phyloP scores from a whole-genome alignment of 2,329 filamentous ascomycete species.

The Beauveria asiatica region DNA sequence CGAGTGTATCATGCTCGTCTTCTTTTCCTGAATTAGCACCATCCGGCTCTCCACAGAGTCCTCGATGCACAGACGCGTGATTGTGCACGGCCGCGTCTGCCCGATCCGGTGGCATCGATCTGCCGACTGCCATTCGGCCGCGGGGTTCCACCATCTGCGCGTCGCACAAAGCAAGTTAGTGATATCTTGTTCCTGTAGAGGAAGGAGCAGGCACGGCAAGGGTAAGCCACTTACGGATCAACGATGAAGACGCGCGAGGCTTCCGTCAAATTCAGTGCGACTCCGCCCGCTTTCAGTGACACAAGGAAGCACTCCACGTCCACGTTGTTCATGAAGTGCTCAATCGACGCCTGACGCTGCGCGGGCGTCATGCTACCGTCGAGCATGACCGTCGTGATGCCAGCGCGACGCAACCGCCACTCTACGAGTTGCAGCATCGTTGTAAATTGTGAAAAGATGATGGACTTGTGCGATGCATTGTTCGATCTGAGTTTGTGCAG shows the following conservation, averaged over 20 bases:
- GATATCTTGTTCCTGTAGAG: too few species aligned
- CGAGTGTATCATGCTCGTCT: slow-evolving; percentile 94
- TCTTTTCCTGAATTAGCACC: slow-evolving; percentile 95
- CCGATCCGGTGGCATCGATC: slow-evolving; percentile 93
- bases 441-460: slow-evolving; percentile 96
- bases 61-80: slow-evolving; percentile 91
- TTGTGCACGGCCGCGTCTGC: slow-evolving; percentile 85
- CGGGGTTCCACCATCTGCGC: slow-evolving; percentile 94
- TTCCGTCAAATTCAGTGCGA: slow-evolving; percentile 90
- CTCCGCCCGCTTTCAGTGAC: slow-evolving; percentile 90
- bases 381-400: slow-evolving; percentile 96
- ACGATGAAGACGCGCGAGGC: slow-evolving; percentile 93
- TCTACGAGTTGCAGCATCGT: slow-evolving; percentile 96
- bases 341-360: slow-evolving; percentile 86
- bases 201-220: too few species aligned
- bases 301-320: slow-evolving; percentile 95
- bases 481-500: slow-evolving; percentile 85
- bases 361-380: slow-evolving; percentile 95
- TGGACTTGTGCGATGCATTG: slow-evolving; percentile 90
- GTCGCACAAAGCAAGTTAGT: slow-evolving; percentile 17
- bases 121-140: slow-evolving; percentile 97
- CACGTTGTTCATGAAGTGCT: slow-evolving; percentile 92
- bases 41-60: slow-evolving; percentile 95
- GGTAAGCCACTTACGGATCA: slow-evolving; percentile 63
- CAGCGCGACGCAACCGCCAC: slow-evolving; percentile 92